A percentile compares a stretch with the other conserved stretches of the same genome.
Conservation (phyloP, 2,329 filamentous ascomycete species). For the Fusarium tupiense region DNA sequence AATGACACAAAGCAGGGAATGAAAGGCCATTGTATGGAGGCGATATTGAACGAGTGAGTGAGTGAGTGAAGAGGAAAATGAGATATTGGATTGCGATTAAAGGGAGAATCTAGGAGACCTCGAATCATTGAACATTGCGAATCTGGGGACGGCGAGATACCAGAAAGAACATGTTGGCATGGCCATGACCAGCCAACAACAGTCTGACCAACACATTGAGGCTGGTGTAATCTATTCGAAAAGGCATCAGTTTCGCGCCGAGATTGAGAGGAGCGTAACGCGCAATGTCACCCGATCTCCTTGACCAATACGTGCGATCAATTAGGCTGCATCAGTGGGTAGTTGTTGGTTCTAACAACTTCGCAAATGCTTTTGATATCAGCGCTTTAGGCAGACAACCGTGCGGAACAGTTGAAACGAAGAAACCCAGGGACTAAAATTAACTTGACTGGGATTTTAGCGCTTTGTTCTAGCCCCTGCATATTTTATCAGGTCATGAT, state of each 20-base stretch:
- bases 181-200: neutral
- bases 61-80: too few relatives aligned
- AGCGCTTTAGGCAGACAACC: neutral
- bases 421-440: fast-evolving
- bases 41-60: too few relatives aligned
- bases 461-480: neutral
- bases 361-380: neutral
- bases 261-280: neutral
- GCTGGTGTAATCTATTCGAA: neutral
- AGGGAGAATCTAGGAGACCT: neutral
- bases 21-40: neutral
- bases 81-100: neutral
- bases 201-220: neutral
- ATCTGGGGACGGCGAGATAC: neutral
- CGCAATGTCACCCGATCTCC: neutral
- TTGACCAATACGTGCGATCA: neutral
- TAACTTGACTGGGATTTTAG: fast-evolving
- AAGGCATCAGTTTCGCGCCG: neutral
- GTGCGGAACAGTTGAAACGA: neutral
- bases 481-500: neutral
- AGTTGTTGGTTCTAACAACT: neutral
- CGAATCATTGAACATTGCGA: neutral
- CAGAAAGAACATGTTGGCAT: neutral
- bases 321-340: neutral
- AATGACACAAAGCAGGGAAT: too few relatives aligned